Evolutionary conservation across 2,329 filamentous ascomycete genomes (phyloP), one percentile per base, ranked within the genome.

Genomic region (Samsoniella hepiali): DNA sequence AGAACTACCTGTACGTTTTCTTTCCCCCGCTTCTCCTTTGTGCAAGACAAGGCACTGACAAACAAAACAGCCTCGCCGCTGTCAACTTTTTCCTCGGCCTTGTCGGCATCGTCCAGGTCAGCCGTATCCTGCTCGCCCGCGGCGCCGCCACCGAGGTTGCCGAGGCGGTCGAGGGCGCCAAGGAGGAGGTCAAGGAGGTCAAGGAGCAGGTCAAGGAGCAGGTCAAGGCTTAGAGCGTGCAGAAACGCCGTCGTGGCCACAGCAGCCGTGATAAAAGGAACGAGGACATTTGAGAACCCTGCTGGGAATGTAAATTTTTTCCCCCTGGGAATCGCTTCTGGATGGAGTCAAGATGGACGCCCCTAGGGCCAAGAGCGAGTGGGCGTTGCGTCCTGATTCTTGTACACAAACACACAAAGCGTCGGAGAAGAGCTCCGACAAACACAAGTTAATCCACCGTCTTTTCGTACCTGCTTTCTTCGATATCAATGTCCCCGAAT

Each of bases 71-170:
- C 66, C 88, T 99, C 65, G 95, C 95, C 66, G 88, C 93, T 62
- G 95, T 98, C 75, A 99, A 99, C 86, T 97, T 97, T 86, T 96
- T 97, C 84, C 90, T 99, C 71, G 94, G 91, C 72, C 80, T 89
- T 69, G 93, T 97, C 67, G 95, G 95, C 71, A 80, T 91, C 64
- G 84, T 91, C 68, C 95, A 99, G 82, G 83, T 91, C 68, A 80
- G 80, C 68, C 89, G 95, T 71, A 97, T 98, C 73, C 77, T 86
- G 69, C 63, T 85, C 71, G 89, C 88, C 76, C 82, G 88, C 70
- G 77, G 81, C 68, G 83, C 82, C 65, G 77, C 88, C 72, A 88
- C 71, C 34, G 73, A 67, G 31, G 69, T 71, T n/a, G 69, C 73
- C 44, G 75, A 77, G 65, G 78, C 79, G 34, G 73, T 76, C 60